These are phyloP conservation scores for Clathrospora elynae DNA, from an alignment of 2,329 filamentous ascomycete species.

Conservation along the genomic window DNA sequence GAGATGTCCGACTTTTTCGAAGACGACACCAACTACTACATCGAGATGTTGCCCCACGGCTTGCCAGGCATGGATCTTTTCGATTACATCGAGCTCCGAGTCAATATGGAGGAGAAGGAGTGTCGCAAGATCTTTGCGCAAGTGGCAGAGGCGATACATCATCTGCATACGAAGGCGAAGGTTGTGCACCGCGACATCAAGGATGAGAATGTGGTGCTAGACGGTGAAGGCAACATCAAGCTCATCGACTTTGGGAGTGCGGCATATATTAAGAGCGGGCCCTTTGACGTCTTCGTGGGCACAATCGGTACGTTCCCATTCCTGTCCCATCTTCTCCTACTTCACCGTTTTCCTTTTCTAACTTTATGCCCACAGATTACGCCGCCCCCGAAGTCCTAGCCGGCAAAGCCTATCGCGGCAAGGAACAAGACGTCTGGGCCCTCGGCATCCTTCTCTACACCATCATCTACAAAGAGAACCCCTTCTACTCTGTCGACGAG, in stretches of 20 bases:
- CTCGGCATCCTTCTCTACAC: conserved; percentile 96
- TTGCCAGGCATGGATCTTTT: conserved; percentile 98
- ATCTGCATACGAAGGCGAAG: conserved; percentile 85
- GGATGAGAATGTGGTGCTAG: conserved; percentile 95
- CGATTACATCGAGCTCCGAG: conserved; percentile 95
- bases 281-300: conserved; percentile 98
- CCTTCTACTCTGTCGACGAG: conserved; percentile 98
- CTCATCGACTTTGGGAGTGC: conserved; percentile 98
- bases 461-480: conserved; percentile 99
- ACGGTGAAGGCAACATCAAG: conserved; percentile 94
- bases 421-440: conserved; percentile 98
- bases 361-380: conserved; percentile 69
- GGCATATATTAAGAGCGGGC: conserved; percentile 96
- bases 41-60: conserved; percentile 95
- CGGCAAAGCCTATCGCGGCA: conserved; percentile 88
- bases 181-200: conserved; percentile 99
- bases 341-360: conserved; percentile 3
- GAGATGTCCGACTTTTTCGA: conserved; percentile 74
- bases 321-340: too few species aligned
- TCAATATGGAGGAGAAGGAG: conserved; percentile 95
- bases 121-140: conserved; percentile 95
- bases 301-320: conserved; percentile 77
- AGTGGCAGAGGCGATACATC: conserved; percentile 85
- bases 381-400: conserved; percentile 97
- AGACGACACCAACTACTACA: conserved; percentile 93